phyloP scores from a whole-genome alignment of 352 stramenopile species.

The Phytophthora fragariae region DNA sequence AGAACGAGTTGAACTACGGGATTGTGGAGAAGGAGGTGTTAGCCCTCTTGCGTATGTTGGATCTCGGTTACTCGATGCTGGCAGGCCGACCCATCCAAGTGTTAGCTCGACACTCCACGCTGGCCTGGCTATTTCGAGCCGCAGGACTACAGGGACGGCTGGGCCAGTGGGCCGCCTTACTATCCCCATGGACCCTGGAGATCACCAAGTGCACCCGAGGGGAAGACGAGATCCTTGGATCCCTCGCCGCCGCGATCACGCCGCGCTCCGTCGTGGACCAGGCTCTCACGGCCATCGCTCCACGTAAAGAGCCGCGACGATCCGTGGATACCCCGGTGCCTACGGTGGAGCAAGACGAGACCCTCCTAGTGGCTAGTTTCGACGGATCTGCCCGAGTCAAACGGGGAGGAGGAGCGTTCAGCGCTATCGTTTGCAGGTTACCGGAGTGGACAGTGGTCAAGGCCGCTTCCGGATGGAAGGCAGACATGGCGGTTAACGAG shows the following conservation, averaged over 20 bases:
- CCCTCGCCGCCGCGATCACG: background rate
- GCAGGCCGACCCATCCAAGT: no score
- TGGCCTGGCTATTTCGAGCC: slow-evolving; percentile 11
- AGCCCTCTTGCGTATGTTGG: background rate
- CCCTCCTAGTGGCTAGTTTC: slow-evolving; percentile 17
- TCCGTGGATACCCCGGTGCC: background rate
- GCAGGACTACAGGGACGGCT: background rate
- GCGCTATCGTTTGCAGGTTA: slow-evolving; percentile 21
- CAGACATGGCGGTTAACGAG: slow-evolving; percentile 30
- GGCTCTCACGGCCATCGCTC: background rate
- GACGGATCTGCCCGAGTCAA: slow-evolving; percentile 27
- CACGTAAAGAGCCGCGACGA: background rate
- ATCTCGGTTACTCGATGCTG: background rate
- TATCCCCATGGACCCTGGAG: background rate
- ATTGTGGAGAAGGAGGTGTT: background rate
- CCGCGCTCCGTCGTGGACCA: slow-evolving; percentile 5
- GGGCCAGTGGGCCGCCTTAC: slow-evolving; percentile 1
- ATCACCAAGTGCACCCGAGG: slow-evolving; percentile 11
- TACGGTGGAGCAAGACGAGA: background rate
- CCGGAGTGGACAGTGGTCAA: slow-evolving; percentile 14
- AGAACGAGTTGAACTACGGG: background rate
- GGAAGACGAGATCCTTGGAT: slow-evolving; percentile 18
- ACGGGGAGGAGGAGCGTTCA: slow-evolving; percentile 5
- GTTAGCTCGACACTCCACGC: background rate
- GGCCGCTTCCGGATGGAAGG: background rate